Evolutionary conservation across 75 land plant species (phyloP).

Genomic region (Cryptomeria japonica): DNA sequence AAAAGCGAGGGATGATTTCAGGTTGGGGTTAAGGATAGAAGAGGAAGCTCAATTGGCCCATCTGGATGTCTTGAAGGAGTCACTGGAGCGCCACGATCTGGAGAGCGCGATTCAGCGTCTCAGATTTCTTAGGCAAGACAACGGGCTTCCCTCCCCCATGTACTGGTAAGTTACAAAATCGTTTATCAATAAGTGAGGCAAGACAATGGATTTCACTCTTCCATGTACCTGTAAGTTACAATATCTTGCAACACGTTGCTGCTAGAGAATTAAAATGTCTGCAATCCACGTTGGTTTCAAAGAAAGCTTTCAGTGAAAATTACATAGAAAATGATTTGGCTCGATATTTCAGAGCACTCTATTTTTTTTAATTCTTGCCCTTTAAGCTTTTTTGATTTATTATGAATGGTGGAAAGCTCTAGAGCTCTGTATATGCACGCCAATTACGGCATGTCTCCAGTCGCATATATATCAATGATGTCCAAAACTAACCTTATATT

Average conservation of each 20-base stretch:
- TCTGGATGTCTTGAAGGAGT: slow-evolving; percentile 53
- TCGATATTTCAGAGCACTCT: background rate
- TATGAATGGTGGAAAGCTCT: background rate
- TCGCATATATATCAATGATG: too few relatives aligned
- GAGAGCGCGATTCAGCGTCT: slow-evolving; percentile 55
- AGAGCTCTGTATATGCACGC: too few relatives aligned
- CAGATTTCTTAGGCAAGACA: slow-evolving; percentile 57
- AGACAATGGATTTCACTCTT: too few relatives aligned
- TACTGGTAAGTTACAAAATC: slow-evolving; percentile 49
- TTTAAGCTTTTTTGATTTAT: background rate
- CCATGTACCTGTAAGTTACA: too few relatives aligned
- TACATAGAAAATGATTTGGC: background rate
- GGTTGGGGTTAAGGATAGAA: slow-evolving; percentile 29
- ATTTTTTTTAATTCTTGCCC: background rate
- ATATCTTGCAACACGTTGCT: too few relatives aligned
- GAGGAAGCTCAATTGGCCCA: slow-evolving; percentile 64
- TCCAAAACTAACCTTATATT: too few relatives aligned
- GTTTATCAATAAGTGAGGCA: background rate
- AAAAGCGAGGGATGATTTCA: slow-evolving; percentile 14
- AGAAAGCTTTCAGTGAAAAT: background rate
- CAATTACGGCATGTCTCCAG: too few relatives aligned
- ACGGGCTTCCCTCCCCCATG: slow-evolving; percentile 50
- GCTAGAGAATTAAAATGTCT: too few relatives aligned
- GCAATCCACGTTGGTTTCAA: too few relatives aligned
- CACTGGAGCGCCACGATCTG: slow-evolving; percentile 33